A percentile compares a stretch with the other conserved stretches of the same genome.
phyloP scores from a whole-genome alignment of 768 basidiomycete species.

The Sistotremastrum suecicum region DNA sequence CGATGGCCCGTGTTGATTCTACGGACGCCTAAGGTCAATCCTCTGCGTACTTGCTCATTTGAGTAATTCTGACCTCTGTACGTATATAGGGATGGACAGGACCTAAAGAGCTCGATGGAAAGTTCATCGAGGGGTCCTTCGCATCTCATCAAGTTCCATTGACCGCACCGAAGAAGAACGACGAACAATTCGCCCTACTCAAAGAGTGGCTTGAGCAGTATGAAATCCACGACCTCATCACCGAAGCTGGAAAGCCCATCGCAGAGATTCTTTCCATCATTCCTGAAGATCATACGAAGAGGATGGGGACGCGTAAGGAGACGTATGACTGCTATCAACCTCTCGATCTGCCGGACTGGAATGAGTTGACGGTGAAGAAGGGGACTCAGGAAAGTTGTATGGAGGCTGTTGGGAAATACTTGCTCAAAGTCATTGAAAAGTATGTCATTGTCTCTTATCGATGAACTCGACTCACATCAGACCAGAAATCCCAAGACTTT shows the following conservation, averaged over 20 bases:
- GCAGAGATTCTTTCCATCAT: constrained; percentile 42
- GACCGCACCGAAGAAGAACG: constrained; percentile 48
- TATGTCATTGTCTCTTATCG: constrained; percentile 15
- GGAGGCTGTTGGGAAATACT: constrained; percentile 48
- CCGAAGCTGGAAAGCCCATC: constrained; percentile 33
- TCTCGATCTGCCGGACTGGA: constrained; percentile 57
- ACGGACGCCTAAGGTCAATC: constrained; percentile 60
- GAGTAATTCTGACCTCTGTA: too few species aligned
- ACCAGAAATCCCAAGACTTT: constrained; percentile 59
- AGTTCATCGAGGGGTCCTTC: constrained; percentile 71
- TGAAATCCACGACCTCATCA: constrained; percentile 50
- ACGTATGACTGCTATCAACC: constrained; percentile 47
- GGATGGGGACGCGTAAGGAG: constrained; percentile 59
- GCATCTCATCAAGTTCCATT: constrained; percentile 84
- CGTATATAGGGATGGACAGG: constrained; percentile 41
- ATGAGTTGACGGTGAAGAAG: constrained; percentile 31
- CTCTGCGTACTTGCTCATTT: neutral
- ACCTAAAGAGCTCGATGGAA: constrained; percentile 50
- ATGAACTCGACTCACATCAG: neutral
- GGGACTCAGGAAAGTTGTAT: constrained; percentile 61
- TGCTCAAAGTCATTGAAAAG: constrained; percentile 43
- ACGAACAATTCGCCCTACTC: constrained; percentile 47
- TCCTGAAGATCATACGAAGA: constrained; percentile 39
- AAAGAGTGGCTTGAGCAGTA: constrained; percentile 68
- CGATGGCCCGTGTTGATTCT: constrained; percentile 82